Conservation (phyloP, 2,329 filamentous ascomycete genomes). For the Xylaria sp. region DNA sequence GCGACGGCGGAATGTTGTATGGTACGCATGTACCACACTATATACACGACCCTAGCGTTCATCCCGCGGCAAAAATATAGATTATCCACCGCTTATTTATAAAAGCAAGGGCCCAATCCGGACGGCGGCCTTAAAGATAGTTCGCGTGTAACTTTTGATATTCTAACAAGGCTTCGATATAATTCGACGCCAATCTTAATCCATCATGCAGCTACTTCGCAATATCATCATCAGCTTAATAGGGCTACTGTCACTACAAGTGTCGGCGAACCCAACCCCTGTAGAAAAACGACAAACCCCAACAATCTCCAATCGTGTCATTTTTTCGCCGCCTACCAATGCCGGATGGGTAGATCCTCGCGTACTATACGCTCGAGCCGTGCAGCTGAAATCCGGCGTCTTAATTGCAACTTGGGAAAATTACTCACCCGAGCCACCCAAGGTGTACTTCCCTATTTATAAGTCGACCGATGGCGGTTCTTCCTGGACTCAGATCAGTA, state of each 20-base stretch:
- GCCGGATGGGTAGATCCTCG: conserved; percentile 54
- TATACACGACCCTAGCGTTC: not conserved
- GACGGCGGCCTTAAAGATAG: not conserved
- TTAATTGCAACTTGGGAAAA: conserved; percentile 65
- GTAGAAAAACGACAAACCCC: conserved; percentile 23
- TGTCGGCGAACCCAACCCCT: conserved; percentile 22
- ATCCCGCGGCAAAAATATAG: conserved; percentile 23
- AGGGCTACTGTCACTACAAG: conserved; percentile 17
- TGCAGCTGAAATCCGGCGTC: conserved; percentile 55
- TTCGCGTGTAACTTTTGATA: no score
- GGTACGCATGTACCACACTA: not conserved
- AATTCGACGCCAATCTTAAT: not conserved
- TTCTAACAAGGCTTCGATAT: not conserved
- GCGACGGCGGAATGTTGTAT: not conserved
- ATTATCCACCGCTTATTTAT: conserved; percentile 19
- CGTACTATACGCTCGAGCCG: conserved; percentile 56
- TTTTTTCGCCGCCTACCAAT: conserved; percentile 55
- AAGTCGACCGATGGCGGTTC: conserved; percentile 62
- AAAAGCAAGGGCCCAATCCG: not conserved
- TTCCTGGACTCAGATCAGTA: conserved; percentile 70
- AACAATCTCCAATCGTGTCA: conserved; percentile 46
- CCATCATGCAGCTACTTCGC: conserved; percentile 19
- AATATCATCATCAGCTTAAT: conserved; percentile 5
- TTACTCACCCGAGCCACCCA: conserved; percentile 64
- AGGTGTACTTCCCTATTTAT: conserved; percentile 64